phyloP scores from a whole-genome alignment of 2,329 filamentous ascomycete genomes.

The Ceratocystis diversiconidia region DNA sequence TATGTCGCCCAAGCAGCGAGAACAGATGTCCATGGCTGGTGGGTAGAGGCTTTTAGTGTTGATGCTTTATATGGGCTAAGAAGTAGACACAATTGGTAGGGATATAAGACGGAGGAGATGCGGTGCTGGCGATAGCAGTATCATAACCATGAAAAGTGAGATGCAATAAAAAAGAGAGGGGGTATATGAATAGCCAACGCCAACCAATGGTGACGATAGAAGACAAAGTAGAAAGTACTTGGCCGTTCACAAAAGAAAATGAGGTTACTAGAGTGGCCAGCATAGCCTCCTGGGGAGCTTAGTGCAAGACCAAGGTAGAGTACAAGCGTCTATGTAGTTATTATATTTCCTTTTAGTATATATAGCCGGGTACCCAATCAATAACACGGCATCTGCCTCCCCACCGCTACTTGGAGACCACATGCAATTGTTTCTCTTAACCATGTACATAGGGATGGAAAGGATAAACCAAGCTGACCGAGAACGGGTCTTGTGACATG shows the following conservation, averaged over 20 bases:
- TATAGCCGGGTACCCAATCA: neutral
- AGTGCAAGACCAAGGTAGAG: neutral
- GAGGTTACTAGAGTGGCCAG: neutral
- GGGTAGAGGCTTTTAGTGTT: neutral
- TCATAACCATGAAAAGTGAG: neutral
- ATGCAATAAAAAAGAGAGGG: neutral
- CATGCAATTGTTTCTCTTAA: no score
- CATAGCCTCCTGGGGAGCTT: neutral
- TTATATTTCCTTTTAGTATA: no score
- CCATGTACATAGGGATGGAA: neutral
- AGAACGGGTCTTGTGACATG: neutral
- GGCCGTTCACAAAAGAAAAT: neutral
- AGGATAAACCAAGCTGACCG: neutral
- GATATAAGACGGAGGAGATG: neutral
- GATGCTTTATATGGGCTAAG: neutral
- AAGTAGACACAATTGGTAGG: neutral
- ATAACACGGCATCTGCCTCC: neutral
- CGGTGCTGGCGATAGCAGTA: neutral
- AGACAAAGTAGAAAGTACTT: no score
- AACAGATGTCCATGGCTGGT: constrained; percentile 7
- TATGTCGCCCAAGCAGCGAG: neutral
- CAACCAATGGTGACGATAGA: neutral
- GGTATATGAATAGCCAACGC: neutral
- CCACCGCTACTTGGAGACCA: neutral
- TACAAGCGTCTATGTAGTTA: neutral